Percentiles rank a stretch among this genome's conserved stretches.
Conservation (phyloP, 108 stramenopile genomes). For the Fragilariopsis cylindrus region DNA sequence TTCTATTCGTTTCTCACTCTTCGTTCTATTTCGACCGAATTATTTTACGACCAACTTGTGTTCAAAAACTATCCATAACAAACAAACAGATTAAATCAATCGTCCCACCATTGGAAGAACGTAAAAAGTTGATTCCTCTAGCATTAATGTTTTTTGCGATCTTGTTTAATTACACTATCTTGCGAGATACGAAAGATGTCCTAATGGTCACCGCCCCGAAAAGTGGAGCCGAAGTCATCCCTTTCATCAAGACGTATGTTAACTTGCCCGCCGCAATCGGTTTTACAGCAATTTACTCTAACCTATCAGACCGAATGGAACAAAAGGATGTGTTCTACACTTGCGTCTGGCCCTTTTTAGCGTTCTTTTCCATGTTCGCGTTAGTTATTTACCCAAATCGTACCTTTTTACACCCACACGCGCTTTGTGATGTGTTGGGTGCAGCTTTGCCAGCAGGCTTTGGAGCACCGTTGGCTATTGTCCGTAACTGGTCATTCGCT, state of each 20-base stretch:
- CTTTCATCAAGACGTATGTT: slow-evolving; percentile 97
- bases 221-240: slow-evolving; percentile 93
- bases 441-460: slow-evolving; percentile 70
- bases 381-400: slow-evolving; percentile 86
- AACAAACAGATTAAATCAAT: slow-evolving; percentile 51
- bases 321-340: slow-evolving; percentile 90
- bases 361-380: slow-evolving; percentile 91
- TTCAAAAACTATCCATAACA: background rate
- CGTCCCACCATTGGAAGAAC: slow-evolving; percentile 78
- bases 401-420: slow-evolving; percentile 87
- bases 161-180: slow-evolving; percentile 97
- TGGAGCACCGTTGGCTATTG: slow-evolving; percentile 77
- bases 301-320: slow-evolving; percentile 84
- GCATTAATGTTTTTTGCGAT: slow-evolving; percentile 97
- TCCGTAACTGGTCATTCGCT: slow-evolving; percentile 96
- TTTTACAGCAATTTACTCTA: slow-evolving; percentile 90
- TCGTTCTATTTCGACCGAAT: background rate
- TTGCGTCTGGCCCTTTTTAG: slow-evolving; percentile 84
- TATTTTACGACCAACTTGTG: slow-evolving; percentile 1
- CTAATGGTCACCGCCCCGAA: slow-evolving; percentile 89
- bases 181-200: slow-evolving; percentile 95
- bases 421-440: slow-evolving; percentile 75
- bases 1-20: background rate
- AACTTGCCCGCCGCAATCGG: slow-evolving; percentile 89
- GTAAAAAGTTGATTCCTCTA: slow-evolving; percentile 91